Base-by-base conservation (phyloP, 2,329 filamentous ascomycete genomes). In the Sporothrix protearum region DNA sequence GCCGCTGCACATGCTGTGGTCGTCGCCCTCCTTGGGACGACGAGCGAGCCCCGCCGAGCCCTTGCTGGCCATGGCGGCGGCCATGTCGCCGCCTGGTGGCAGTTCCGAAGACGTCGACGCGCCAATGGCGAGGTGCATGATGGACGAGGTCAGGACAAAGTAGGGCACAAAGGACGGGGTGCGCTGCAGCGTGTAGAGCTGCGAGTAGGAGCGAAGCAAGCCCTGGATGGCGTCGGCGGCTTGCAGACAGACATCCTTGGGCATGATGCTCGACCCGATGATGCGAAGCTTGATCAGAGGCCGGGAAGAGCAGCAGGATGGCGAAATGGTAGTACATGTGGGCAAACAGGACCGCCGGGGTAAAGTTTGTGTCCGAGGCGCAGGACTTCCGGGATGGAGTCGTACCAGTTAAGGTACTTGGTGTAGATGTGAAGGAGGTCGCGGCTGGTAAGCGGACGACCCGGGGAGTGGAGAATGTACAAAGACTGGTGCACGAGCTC, bases 261-360 rank as follows among this genome's bases (percentile, higher is more conserved):
- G 90, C 3, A 84, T 83, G 1, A 92, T 82, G 68, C 86, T 85
- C 8, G 89, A 91, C 9, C 88, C 86, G 64, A 90, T 85, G 75
- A 92, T 88, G 10, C 83, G 82, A 8, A 89, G 77, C 74, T 88
- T 92, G 76, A 92, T 89, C 49, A 93, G 83, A 0, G 91, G 91
- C 7, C 91, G 85, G 85, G 77, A 93, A 93, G 1, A 94, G 85
- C n/a, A 92, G 85, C 0, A 91, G 79, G n/a, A 90, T 89, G 39
- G 88, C 86, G 73, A 89, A 90, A 76, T 92, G 86, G 77, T 91
- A 91, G 74, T 91, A 88, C 89, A 92, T 90, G 78, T 93, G 91
- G 49, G 91, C 86, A 73, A 92, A 90, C 25, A 94, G 80, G 47
- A 93, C 90, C 61, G 92, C 89, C 12, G 91, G 91, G 2, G 91